Base-by-base conservation (phyloP, 768 basidiomycete genomes). In the Dacryopinax primogenitus region DNA sequence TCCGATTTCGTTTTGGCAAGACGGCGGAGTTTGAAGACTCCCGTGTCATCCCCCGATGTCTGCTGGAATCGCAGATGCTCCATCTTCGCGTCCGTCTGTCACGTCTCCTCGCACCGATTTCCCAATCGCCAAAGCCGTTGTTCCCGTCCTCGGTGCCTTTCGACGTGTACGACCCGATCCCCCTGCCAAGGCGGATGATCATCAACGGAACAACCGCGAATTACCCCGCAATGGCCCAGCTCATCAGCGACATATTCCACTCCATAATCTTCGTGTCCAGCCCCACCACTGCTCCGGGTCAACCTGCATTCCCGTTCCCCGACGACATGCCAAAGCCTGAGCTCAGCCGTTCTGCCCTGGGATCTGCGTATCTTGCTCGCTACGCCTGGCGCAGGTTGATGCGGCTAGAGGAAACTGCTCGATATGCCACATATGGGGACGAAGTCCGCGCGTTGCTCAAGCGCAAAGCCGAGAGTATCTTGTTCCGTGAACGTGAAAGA, bases 11-110 rank as follows among this genome's bases (percentile, higher is more conserved):
- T 21, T 92, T 92, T 74, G 90, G 92, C 74, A 89, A 90, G 73
- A 90, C 91, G 62, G 86, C 84, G 68, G 90, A 92, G 73, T 92
- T 92, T 77, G 83, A 89, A 28, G 90, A 92, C 73, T 82, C 92
- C 23, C 85, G 90, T 33, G 90, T 90, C 13, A 92, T 92, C 76
- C 90, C 90, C 0, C 83, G 70, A 12, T 91, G 89, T 75, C 82
- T 92, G 26, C 77, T 92, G 44, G 90, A 92, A 75, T 86, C 84
- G 67, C 90, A 92, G 70, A 76, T 88, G 28, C 81, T 92, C 35
- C 83, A 86, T 18, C 87, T 92, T 79, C 85, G 90, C 28, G 85
- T 89, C 41, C 86, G 88, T 68, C 90, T 87, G 84, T 85, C 88
- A 0, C 80, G 83, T 28, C 85, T 90, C 79, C 76, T 85, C 62